A percentile compares a stretch with the other conserved stretches of the same genome.
phyloP scores from a whole-genome alignment of 2,329 filamentous ascomycete species.

The Pseudopithomyces maydicus region DNA sequence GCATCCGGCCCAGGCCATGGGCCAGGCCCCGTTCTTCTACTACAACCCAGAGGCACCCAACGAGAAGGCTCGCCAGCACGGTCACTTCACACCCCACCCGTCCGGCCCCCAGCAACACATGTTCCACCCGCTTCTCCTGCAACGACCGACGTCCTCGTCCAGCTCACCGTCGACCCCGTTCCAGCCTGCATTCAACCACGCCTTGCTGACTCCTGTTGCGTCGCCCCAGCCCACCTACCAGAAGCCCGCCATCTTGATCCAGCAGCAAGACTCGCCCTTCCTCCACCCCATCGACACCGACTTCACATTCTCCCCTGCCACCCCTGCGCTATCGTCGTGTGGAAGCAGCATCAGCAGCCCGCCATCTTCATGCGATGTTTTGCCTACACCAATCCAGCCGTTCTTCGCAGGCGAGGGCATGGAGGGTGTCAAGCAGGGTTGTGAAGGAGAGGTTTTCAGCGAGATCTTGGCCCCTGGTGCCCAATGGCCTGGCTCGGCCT shows the following conservation, averaged over 20 bases:
- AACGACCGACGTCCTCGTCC: conserved; percentile 62
- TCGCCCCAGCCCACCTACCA: conserved; percentile 76
- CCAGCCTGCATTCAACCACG: conserved; percentile 61
- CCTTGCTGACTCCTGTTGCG: conserved; percentile 75
- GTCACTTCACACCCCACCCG: conserved; percentile 70
- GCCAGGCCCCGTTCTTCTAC: conserved; percentile 82
- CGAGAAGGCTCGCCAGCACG: conserved; percentile 70
- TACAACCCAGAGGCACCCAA: conserved; percentile 78
- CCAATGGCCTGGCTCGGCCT: conserved; percentile 72
- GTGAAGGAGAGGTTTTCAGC: conserved; percentile 71
- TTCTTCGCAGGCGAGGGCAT: conserved; percentile 62
- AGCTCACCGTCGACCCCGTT: conserved; percentile 61
- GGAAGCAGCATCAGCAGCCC: conserved; percentile 88
- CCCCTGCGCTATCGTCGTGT: conserved; percentile 83
- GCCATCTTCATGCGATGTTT: conserved; percentile 70
- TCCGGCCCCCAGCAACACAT: conserved; percentile 41
- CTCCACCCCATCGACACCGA: conserved; percentile 74
- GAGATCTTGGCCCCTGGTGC: conserved; percentile 76
- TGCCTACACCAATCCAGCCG: conserved; percentile 83
- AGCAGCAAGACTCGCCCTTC: conserved; percentile 62
- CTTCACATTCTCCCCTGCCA: conserved; percentile 80
- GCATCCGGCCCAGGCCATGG: conserved; percentile 61
- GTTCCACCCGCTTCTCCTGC: conserved; percentile 52
- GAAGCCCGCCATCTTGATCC: conserved; percentile 74
- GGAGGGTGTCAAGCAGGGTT: conserved; percentile 58